A percentile compares a stretch with the other conserved stretches of the same genome.
Conservation (phyloP, 139 green algal species). For the Microglena sp. region DNA sequence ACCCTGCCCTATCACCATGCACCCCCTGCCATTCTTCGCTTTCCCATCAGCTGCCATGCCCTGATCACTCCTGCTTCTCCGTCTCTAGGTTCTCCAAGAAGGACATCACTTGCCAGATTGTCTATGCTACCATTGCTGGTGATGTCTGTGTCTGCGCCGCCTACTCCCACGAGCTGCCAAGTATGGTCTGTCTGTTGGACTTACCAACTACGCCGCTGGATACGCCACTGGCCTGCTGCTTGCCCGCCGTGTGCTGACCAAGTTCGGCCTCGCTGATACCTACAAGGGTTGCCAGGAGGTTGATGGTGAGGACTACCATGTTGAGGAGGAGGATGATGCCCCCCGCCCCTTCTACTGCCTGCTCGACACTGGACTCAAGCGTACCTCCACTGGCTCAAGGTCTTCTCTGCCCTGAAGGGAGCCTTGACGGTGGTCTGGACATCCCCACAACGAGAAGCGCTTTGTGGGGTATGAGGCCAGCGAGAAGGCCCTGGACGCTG, state of each 20-base stretch:
- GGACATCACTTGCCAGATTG: conserved; percentile 15
- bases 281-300: conserved; percentile 70
- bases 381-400: conserved; percentile 92
- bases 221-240: conserved; percentile 92
- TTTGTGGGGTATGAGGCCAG: conserved; percentile 87
- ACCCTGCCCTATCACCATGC: too few species aligned
- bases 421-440: conserved; percentile 93
- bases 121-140: conserved; percentile 87
- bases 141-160: conserved; percentile 83
- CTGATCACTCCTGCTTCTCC: too few species aligned
- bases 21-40: too few species aligned
- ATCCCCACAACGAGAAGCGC: conserved; percentile 98
- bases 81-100: conserved; percentile 10
- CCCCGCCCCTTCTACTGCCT: conserved; percentile 89
- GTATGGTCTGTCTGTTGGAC: conserved; percentile 72
- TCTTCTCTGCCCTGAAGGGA: conserved; percentile 54
- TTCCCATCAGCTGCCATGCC: too few species aligned
- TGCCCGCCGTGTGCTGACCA: conserved; percentile 84
- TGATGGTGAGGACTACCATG: conserved; percentile 93
- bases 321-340: conserved; percentile 81
- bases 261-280: conserved; percentile 82
- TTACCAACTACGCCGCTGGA: conserved; percentile 95
- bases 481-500: conserved; percentile 84
- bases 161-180: conserved; percentile 87
- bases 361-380: conserved; percentile 94